These are phyloP conservation scores for Suillus paluster DNA, from an alignment of 768 basidiomycete genomes.

Conservation along the genomic window DNA sequence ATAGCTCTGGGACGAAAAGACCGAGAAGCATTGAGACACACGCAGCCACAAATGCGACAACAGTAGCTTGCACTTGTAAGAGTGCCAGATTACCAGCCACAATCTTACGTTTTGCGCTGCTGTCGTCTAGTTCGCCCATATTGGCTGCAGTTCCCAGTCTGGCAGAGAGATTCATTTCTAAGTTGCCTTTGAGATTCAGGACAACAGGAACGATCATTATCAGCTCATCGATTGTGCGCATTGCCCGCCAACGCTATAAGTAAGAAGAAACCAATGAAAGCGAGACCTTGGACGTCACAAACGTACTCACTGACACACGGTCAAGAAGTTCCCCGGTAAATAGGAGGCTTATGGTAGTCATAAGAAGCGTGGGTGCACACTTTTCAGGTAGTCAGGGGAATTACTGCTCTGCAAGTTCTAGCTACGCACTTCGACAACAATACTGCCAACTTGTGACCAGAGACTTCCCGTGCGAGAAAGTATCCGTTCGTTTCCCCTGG, in stretches of 20 bases:
- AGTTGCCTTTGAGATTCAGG: constrained; percentile 95
- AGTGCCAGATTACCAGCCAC: constrained; percentile 83
- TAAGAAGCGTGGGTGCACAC: constrained; percentile 86
- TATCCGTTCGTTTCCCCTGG: constrained; percentile 30
- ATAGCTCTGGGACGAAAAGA: constrained; percentile 50
- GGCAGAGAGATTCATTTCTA: constrained; percentile 98
- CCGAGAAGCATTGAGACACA: constrained; percentile 77
- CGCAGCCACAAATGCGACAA: constrained; percentile 87
- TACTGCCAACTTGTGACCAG: constrained; percentile 63
- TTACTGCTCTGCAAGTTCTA: not conserved
- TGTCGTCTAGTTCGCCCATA: constrained; percentile 87
- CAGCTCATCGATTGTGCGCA: constrained; percentile 89
- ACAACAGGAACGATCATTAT: constrained; percentile 96
- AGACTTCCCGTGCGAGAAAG: constrained; percentile 19
- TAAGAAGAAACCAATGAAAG: not conserved
- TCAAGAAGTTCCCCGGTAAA: constrained; percentile 92
- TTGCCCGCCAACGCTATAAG: constrained; percentile 81
- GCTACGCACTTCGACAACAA: constrained; percentile 70
- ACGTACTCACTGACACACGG: constrained; percentile 71
- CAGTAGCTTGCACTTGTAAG: constrained; percentile 91
- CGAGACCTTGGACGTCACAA: constrained; percentile 8
- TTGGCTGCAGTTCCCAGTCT: constrained; percentile 95
- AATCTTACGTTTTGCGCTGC: constrained; percentile 59
- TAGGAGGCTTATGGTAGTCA: constrained; percentile 82
- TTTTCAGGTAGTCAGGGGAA: constrained; percentile 36